These are phyloP conservation scores for Cupressus sempervirens DNA, from an alignment of 75 land plant species.

Conservation along the genomic window DNA sequence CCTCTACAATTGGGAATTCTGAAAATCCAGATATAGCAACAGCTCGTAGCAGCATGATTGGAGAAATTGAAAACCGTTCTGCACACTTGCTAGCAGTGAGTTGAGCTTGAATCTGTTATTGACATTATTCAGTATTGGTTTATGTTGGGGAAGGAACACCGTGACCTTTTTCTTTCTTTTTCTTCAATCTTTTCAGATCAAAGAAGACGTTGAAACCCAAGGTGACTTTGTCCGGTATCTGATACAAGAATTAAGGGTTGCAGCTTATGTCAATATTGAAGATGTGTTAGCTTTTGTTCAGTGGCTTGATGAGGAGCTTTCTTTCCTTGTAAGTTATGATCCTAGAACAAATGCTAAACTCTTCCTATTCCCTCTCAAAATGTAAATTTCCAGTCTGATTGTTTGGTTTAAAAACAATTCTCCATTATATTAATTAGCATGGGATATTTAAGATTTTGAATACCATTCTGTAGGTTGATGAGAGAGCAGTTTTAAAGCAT, in stretches of 20 bases:
- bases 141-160: not conserved
- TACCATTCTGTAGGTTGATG: constrained; percentile 58
- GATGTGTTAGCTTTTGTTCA: constrained; percentile 73
- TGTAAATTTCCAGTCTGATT: not conserved
- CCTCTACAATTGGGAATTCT: constrained; percentile 16
- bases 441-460: not conserved
- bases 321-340: constrained; percentile 48
- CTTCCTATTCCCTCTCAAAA: not conserved
- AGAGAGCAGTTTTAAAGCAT: constrained; percentile 89
- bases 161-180: constrained; percentile 15
- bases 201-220: constrained; percentile 73
- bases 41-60: constrained; percentile 69
- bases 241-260: constrained; percentile 52
- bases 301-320: constrained; percentile 80
- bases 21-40: constrained; percentile 22
- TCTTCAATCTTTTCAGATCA: constrained; percentile 34
- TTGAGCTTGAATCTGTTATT: constrained; percentile 15
- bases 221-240: constrained; percentile 68
- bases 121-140: not conserved
- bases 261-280: constrained; percentile 57
- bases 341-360: not conserved
- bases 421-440: not conserved
- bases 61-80: constrained; percentile 92
- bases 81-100: constrained; percentile 80
- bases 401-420: not conserved